Evolutionary conservation across 2,329 filamentous ascomycete genomes (phyloP), one percentile per base, ranked within the genome.

Genomic region (Chaetomium sp.): DNA sequence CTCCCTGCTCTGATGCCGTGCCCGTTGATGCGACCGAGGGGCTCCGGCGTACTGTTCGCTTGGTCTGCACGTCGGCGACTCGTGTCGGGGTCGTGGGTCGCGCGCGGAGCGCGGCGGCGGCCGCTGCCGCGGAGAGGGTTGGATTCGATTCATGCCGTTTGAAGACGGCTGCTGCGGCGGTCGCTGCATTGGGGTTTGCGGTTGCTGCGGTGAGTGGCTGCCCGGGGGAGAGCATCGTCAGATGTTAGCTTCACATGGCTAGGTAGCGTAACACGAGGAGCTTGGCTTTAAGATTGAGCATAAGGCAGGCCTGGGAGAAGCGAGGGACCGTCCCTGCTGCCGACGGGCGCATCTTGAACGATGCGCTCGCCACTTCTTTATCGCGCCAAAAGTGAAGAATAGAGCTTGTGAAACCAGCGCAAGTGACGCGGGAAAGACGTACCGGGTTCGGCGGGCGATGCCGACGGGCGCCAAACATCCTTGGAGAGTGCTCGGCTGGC

Each of bases 21-120:
- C 64, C 78, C 48, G 81, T 75, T 4, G 89, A 92, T 1, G 88
- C 88, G 43, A 81, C 72, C 0, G 91, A 95, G 51, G 79, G 79
- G 70, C 80, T 84, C 59, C 91, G 84, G 64, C 89, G 83, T 58
- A 83, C 70, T 67, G 87, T 91, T 67, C 91, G 87, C 75, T 92
- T 96, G 5, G 92, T 95, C 71, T 95, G 87, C 45, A 95, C 83
- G 67, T 90, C 84, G 69, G 84, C 86, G 55, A 96, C 86, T 63
- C 85, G 85, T 51, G 86, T 92, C 27, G 90, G 91, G 2, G 88
- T 85, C 51, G 85, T 85, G 8, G 89, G 86, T 63, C 88, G 83
- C 46, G 87, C 88, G 67, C 87, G 85, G 56, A 97, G 79, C 47
- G 91, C 91, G 34, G 91, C 85, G 12, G 90, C 91, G 6, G 92